A percentile compares a stretch with the other conserved stretches of the same genome.
phyloP scores from a whole-genome alignment of 768 basidiomycete species.

The Amanita rubescens region DNA sequence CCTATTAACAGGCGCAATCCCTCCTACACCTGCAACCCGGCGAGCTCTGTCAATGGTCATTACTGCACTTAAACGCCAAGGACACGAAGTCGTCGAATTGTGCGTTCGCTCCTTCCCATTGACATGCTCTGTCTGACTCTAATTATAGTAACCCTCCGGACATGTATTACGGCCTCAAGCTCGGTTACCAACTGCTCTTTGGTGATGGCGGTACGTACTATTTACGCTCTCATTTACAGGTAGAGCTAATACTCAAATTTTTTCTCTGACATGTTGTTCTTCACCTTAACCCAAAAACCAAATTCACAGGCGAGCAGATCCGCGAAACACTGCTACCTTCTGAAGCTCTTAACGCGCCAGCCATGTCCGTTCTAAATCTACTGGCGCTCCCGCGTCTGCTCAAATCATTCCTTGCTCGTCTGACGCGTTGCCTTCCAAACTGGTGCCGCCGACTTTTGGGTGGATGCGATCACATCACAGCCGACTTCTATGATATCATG shows the following conservation, averaged over 20 bases:
- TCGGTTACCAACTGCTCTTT: conserved; percentile 49
- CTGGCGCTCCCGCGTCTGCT: conserved; percentile 24
- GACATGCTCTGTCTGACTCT: background rate
- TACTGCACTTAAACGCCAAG: conserved; percentile 45
- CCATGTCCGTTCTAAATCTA: conserved; percentile 17
- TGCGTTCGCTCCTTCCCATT: conserved; percentile 21
- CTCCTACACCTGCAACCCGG: conserved; percentile 56
- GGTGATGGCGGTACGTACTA: conserved; percentile 42
- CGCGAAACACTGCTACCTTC: conserved; percentile 26
- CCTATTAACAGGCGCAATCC: conserved; percentile 38
- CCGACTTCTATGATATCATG: conserved; percentile 30
- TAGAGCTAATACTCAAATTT: background rate
- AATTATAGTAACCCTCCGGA: conserved; percentile 33
- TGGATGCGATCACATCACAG: conserved; percentile 28
- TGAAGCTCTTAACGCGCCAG: conserved; percentile 22
- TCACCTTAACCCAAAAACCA: conserved; percentile 5
- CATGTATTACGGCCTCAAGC: conserved; percentile 39
- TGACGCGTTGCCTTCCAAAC: conserved; percentile 27
- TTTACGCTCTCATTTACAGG: conserved; percentile 4
- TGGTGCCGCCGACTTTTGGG: conserved; percentile 34
- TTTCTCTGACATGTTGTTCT: background rate
- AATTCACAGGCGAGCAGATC: conserved; percentile 35
- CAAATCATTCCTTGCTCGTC: conserved; percentile 26
- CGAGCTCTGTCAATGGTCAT: conserved; percentile 47
- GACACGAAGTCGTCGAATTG: conserved; percentile 61